phyloP scores from a whole-genome alignment of 208 protist species.

The Trypanosoma brucei region DNA sequence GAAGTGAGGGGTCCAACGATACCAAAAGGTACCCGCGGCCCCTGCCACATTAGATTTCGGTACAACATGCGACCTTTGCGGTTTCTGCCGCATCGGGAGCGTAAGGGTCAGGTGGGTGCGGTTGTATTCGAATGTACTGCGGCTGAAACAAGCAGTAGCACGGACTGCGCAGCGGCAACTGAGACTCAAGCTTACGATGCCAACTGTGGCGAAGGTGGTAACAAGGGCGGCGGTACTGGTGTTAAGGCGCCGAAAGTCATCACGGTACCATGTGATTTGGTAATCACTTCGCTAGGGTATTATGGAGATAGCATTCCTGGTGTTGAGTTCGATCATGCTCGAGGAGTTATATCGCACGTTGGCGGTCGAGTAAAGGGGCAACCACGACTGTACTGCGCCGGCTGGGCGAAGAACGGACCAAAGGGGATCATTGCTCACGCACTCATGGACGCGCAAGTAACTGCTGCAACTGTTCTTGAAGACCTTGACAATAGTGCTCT shows the following conservation, averaged over 20 bases:
- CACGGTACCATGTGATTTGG: slow-evolving; percentile 77
- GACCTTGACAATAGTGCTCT: slow-evolving; percentile 51
- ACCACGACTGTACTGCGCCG: slow-evolving; percentile 82
- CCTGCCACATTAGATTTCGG: slow-evolving; percentile 63
- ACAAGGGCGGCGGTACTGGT: not conserved
- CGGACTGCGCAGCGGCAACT: too few species aligned
- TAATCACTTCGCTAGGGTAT: slow-evolving; percentile 86
- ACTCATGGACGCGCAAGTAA: slow-evolving; percentile 76
- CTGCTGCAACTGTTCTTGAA: slow-evolving; percentile 45
- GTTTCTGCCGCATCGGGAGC: slow-evolving; percentile 46
- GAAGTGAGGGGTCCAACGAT: not conserved
- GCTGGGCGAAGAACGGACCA: slow-evolving; percentile 91
- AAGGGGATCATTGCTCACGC: slow-evolving; percentile 86
- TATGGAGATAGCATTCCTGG: slow-evolving; percentile 37
- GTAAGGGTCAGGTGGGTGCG: slow-evolving; percentile 51
- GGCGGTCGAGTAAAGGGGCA: slow-evolving; percentile 61
- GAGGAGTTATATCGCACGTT: slow-evolving; percentile 66
- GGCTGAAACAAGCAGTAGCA: slow-evolving; percentile 1
- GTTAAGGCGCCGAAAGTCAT: slow-evolving; percentile 29
- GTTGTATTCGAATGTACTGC: slow-evolving; percentile 70
- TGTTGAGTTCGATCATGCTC: slow-evolving; percentile 69
- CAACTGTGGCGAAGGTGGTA: not conserved
- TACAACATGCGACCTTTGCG: slow-evolving; percentile 65
- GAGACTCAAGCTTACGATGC: too few species aligned
- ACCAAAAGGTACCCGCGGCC: slow-evolving; percentile 23